Percentiles rank a stretch among this genome's conserved stretches.
phyloP scores from a whole-genome alignment of 1,139 yeast genomes.

The Kodamaea alishanica region DNA sequence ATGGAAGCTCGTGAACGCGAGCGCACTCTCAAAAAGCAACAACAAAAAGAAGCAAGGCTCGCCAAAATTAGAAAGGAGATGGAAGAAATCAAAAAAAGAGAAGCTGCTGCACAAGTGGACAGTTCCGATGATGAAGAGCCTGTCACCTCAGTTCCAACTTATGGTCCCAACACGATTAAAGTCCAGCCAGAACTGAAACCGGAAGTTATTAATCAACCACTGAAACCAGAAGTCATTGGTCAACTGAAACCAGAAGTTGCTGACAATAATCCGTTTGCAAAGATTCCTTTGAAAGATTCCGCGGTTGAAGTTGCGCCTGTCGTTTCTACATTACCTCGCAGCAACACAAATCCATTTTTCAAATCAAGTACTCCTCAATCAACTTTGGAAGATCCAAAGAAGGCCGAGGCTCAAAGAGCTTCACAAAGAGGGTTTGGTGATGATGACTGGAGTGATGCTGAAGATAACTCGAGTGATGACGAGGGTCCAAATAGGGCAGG shows the following conservation, averaged over 20 bases:
- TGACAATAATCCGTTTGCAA: slow-evolving; percentile 41
- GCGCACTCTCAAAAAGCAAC: slow-evolving; percentile 45
- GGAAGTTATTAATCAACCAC: background rate
- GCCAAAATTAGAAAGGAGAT: slow-evolving; percentile 61
- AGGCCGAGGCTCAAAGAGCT: slow-evolving; percentile 61
- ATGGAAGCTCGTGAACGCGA: slow-evolving; percentile 48
- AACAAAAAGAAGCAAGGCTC: slow-evolving; percentile 55
- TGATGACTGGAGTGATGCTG: slow-evolving; percentile 63
- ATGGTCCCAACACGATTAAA: slow-evolving; percentile 20
- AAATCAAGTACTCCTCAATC: slow-evolving; percentile 35
- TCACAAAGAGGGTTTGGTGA: slow-evolving; percentile 56
- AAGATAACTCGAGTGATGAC: slow-evolving; percentile 50
- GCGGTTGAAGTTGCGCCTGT: slow-evolving; percentile 9
- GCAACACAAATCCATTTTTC: slow-evolving; percentile 47
- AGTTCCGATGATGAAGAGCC: slow-evolving; percentile 27
- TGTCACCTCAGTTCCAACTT: slow-evolving; percentile 27
- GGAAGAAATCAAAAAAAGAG: slow-evolving; percentile 48
- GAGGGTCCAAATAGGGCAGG: slow-evolving; percentile 51
- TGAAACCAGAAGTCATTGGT: slow-evolving; percentile 1
- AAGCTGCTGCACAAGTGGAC: slow-evolving; percentile 35
- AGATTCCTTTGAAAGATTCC: slow-evolving; percentile 11
- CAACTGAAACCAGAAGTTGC: slow-evolving; percentile 1
- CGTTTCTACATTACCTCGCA: slow-evolving; percentile 9
- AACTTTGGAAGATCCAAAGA: slow-evolving; percentile 44
- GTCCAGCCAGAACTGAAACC: background rate